Evolutionary conservation across 352 stramenopile genomes (phyloP), one percentile per base, ranked within the genome.

Genomic region (Pythium brachiatum): DNA sequence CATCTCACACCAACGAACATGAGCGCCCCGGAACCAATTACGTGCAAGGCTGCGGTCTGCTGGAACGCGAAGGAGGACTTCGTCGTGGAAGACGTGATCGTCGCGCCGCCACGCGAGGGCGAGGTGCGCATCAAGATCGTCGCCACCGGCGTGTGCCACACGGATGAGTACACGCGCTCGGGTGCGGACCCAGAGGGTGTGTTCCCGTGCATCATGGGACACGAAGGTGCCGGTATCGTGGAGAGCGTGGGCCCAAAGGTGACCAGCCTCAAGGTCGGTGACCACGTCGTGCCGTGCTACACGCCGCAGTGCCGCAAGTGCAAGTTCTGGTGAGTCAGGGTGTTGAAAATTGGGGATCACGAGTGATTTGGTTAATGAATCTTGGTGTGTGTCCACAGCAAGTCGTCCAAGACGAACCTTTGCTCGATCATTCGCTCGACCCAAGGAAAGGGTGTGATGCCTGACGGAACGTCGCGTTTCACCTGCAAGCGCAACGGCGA

Each of bases 221-320:
- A 95, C 72, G 86, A 95, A 60, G 84, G 84, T 25, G 86, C 86
- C 20, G 86, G 86, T 39, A 77, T 94, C 56, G 86, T 95, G 56
- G 86, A 95, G 63, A 94, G 84, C 64, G 83, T 94, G 7, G 86
- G 85, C 3, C 73, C 76, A 11, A 76, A 90, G 43, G 86, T 95
- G 43, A 95, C 83, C 9, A 81, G 73, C 25, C 43, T 95, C 55
- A 85, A 95, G 72, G 84, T 92, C 43, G 86, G 86, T 51, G 86
- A 95, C 73, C 82, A 98, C 68, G 94, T 98, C 34, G 96, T 99
- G 70, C 96, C 96, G 36, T 98, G 93, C 81, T 99, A 98, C 76
- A 97, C 89, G 55, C 89, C 90, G 53, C 82, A 96, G 68, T 96
- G 87, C 79, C 83, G 83, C 71, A 91, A 92, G 50, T 94, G 85